A percentile compares a stretch with the other conserved stretches of the same genome.
These are phyloP conservation scores for Pichia insulana DNA, from an alignment of 805 yeast genomes.

Conservation along the genomic window DNA sequence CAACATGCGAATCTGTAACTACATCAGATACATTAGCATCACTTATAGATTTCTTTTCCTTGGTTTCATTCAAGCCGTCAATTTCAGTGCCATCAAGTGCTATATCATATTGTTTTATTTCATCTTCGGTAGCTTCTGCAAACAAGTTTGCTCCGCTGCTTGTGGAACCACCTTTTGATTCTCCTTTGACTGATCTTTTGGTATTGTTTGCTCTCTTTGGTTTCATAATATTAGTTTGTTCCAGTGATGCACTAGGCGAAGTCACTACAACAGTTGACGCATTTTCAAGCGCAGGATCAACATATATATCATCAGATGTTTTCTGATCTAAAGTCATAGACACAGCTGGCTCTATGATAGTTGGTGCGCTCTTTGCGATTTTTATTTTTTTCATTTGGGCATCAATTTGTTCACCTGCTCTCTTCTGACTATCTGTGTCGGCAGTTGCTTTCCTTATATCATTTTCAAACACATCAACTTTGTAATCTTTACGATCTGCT, in stretches of 20 bases:
- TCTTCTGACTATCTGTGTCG: constrained; percentile 13
- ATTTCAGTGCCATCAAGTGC: constrained; percentile 2
- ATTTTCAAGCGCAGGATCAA: neutral
- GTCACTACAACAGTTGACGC: constrained; percentile 13
- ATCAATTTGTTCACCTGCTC: constrained; percentile 7
- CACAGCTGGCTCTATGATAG: neutral
- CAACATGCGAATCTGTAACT: neutral
- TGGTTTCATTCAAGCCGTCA: neutral
- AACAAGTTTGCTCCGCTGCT: constrained; percentile 22
- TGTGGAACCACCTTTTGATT: too few relatives aligned
- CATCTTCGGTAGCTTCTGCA: constrained; percentile 26
- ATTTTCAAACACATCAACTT: constrained; percentile 11
- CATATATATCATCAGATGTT: neutral
- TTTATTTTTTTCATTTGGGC: neutral
- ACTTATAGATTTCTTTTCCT: neutral
- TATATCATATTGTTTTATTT: constrained; percentile 17
- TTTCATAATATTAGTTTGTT: constrained; percentile 11
- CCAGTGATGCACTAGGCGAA: constrained; percentile 23
- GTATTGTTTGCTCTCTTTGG: neutral
- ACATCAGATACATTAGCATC: constrained; percentile 3
- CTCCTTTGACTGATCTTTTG: constrained; percentile 1
- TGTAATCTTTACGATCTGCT: constrained; percentile 25
- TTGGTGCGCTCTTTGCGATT: neutral
- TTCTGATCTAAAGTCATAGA: neutral
- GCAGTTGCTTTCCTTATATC: constrained; percentile 6